Evolutionary conservation across 257 asterid species (phyloP).

Genomic region (Eustoma russellianum): DNA sequence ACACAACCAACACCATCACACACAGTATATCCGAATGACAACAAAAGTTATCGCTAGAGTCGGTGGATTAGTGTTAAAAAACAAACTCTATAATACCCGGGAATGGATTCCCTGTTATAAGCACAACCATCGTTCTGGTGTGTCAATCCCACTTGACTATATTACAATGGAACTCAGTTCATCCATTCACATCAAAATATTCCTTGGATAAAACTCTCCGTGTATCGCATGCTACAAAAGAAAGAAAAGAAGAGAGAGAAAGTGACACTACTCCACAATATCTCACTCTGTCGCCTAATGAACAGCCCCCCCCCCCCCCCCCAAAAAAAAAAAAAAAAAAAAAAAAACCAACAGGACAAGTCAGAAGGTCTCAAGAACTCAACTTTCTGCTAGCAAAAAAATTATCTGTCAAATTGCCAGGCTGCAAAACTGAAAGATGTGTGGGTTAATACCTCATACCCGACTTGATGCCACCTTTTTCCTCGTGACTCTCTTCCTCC

Average conservation of each 20-base stretch:
- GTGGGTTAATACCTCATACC: constrained; percentile 11
- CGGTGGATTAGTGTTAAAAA: no score
- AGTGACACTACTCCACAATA: constrained; percentile 2
- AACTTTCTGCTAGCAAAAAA: constrained; percentile 2
- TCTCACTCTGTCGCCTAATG: not conserved
- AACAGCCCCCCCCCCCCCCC: not conserved
- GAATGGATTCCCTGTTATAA: no score
- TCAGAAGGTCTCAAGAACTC: no score
- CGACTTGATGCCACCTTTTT: constrained; percentile 64
- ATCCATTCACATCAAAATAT: not conserved
- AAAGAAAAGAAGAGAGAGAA: not conserved
- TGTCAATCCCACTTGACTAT: no score
- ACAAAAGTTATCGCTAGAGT: no score
- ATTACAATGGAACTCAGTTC: no score
- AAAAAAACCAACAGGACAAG: not conserved
- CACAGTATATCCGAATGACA: no score
- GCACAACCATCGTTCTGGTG: no score
- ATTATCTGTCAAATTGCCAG: not conserved
- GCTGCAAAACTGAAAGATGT: constrained; percentile 43
- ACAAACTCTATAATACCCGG: no score
- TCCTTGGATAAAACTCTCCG: no score
- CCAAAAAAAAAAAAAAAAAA: no score
- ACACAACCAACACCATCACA: no score
- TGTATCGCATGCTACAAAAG: not conserved
- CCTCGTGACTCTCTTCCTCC: constrained; percentile 72